Conservation (phyloP, 208 protist species). For the Plasmodiophora brassicae region DNA sequence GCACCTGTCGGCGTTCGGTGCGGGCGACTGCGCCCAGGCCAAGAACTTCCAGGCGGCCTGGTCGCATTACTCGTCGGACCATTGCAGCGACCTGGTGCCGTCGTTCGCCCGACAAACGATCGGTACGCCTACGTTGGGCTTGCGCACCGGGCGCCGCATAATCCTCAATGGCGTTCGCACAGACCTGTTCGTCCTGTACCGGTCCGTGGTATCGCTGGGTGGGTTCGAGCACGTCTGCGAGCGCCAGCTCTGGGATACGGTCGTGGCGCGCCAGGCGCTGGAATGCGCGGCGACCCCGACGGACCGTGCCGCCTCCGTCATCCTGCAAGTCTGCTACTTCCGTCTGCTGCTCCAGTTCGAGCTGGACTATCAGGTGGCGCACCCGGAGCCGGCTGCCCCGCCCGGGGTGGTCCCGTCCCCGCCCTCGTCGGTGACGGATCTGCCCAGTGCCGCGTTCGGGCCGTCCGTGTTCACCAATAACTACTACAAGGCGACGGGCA, state of each 20-base stretch:
- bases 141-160: neutral
- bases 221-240: slow-evolving; percentile 28
- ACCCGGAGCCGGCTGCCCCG: neutral
- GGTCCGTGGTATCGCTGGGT: neutral
- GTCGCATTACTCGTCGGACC: neutral
- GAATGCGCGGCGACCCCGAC: neutral
- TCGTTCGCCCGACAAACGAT: neutral
- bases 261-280: neutral
- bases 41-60: slow-evolving; percentile 1
- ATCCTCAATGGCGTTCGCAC: neutral
- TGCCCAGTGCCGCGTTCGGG: neutral
- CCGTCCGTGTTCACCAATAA: neutral
- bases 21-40: neutral
- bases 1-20: neutral
- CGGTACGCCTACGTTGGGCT: neutral
- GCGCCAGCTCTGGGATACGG: slow-evolving; percentile 24
- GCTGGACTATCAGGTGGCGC: neutral
- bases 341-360: neutral
- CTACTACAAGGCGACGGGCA: neutral
- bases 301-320: neutral
- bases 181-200: neutral
- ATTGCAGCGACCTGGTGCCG: neutral
- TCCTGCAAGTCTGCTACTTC: neutral
- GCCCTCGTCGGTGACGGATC: too few relatives aligned
- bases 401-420: neutral